Evolutionary conservation across 1,284 basidiomycete species (phyloP).

Genomic region (Pyrrhoderma lamaoense): DNA sequence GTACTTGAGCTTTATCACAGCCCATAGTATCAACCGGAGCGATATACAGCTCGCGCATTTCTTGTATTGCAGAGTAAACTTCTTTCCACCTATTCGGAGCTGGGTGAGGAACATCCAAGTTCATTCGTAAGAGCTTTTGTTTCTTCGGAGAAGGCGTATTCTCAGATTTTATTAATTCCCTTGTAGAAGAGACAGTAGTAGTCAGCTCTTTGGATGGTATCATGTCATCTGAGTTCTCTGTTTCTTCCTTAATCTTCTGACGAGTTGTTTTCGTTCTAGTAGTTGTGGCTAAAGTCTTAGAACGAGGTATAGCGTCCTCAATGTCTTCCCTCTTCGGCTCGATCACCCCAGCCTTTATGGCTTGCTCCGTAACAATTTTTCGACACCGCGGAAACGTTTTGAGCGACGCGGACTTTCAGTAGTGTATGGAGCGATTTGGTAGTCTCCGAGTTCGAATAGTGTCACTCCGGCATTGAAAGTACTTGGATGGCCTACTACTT

Average conservation of each 20-base stretch:
- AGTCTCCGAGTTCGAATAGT: conserved; percentile 9
- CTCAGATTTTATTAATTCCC: not conserved
- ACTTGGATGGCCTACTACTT: conserved; percentile 1
- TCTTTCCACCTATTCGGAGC: conserved; percentile 69
- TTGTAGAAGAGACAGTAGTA: not conserved
- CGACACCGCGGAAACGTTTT: conserved; percentile 5
- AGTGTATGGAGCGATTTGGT: not conserved
- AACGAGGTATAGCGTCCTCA: not conserved
- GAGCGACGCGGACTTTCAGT: conserved; percentile 3
- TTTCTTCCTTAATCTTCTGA: not conserved
- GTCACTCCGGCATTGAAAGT: conserved; percentile 11
- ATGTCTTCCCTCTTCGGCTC: conserved; percentile 3
- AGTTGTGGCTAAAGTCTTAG: not conserved
- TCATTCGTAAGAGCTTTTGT: conserved; percentile 42
- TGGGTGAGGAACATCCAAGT: conserved; percentile 63
- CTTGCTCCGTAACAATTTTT: conserved; percentile 3
- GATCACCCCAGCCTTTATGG: not conserved
- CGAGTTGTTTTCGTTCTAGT: not conserved
- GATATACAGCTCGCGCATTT: conserved; percentile 63
- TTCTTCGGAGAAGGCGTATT: conserved; percentile 28
- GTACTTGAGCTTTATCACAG: conserved; percentile 60
- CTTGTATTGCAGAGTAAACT: conserved; percentile 68
- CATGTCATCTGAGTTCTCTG: not conserved
- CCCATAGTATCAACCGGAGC: conserved; percentile 94
- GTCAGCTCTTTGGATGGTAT: not conserved